phyloP scores from a whole-genome alignment of 78 protist species.

The Dictyostelium firmibasis region DNA sequence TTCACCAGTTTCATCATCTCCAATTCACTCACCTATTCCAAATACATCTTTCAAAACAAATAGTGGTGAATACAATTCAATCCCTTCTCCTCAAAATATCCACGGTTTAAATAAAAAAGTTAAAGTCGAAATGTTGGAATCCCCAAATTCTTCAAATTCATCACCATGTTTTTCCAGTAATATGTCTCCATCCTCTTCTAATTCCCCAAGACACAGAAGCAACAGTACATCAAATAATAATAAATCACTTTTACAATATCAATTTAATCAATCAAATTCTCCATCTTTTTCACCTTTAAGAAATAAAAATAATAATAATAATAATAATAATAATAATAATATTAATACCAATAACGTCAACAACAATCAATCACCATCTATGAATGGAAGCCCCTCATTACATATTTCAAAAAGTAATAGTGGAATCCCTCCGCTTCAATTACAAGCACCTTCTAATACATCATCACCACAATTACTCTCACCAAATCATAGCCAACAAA shows the following conservation, averaged over 20 bases:
- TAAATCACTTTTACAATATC: neutral
- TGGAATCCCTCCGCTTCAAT: neutral
- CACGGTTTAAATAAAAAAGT: neutral
- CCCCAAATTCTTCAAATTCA: neutral
- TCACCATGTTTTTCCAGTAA: neutral
- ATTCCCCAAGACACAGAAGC: neutral
- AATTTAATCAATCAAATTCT: neutral
- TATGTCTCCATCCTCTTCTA: neutral
- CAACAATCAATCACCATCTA: neutral
- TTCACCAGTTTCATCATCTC: neutral
- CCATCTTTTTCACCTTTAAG: constrained; percentile 26
- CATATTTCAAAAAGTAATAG: neutral
- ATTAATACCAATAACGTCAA: neutral
- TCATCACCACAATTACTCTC: neutral
- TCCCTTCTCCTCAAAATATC: neutral
- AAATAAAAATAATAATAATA: neutral
- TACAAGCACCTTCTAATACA: constrained; percentile 6
- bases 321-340: neutral
- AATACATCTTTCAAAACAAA: neutral
- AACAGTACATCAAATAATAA: neutral
- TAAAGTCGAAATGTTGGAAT: neutral
- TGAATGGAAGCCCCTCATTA: neutral
- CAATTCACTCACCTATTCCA: neutral
- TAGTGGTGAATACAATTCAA: neutral
- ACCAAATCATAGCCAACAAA: constrained; percentile 11